A percentile compares a stretch with the other conserved stretches of the same genome.
These are phyloP conservation scores for Escovopsis weberi DNA, from an alignment of 2,329 filamentous ascomycete genomes.

Conservation along the genomic window DNA sequence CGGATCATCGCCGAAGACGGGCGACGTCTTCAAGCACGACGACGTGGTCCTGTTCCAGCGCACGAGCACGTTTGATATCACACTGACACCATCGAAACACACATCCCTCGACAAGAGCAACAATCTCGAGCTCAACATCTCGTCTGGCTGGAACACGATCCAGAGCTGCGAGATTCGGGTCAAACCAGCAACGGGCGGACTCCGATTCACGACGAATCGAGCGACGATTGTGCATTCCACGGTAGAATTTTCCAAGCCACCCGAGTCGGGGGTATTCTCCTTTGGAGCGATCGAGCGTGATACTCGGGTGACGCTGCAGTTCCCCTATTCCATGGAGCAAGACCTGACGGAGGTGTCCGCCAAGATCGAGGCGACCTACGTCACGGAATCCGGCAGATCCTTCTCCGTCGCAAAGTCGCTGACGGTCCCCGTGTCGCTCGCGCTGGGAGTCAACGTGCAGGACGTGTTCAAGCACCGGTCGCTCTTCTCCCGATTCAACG, in stretches of 20 bases:
- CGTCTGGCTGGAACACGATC: slow-evolving; percentile 60
- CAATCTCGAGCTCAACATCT: slow-evolving; percentile 58
- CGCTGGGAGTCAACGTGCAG: slow-evolving; percentile 89
- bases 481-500: slow-evolving; percentile 80
- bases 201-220: slow-evolving; percentile 48
- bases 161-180: slow-evolving; percentile 44
- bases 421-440: slow-evolving; percentile 57
- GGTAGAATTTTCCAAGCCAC: slow-evolving; percentile 30
- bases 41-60: slow-evolving; percentile 63
- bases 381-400: slow-evolving; percentile 44
- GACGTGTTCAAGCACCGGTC: slow-evolving; percentile 78
- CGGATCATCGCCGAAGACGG: slow-evolving; percentile 23
- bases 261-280: slow-evolving; percentile 38
- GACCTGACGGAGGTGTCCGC: slow-evolving; percentile 56
- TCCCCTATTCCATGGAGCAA: slow-evolving; percentile 76
- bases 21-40: slow-evolving; percentile 41
- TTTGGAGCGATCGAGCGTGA: slow-evolving; percentile 32
- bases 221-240: slow-evolving; percentile 32
- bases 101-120: slow-evolving; percentile 71
- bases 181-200: slow-evolving; percentile 48
- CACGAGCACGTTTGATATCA: slow-evolving; percentile 51
- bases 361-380: slow-evolving; percentile 62
- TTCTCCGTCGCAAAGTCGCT: slow-evolving; percentile 31
- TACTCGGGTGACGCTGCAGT: slow-evolving; percentile 40
- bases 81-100: slow-evolving; percentile 49